Evolutionary conservation across 2,329 filamentous ascomycete species (phyloP).

Genomic region (Teratosphaeria gauchensis): DNA sequence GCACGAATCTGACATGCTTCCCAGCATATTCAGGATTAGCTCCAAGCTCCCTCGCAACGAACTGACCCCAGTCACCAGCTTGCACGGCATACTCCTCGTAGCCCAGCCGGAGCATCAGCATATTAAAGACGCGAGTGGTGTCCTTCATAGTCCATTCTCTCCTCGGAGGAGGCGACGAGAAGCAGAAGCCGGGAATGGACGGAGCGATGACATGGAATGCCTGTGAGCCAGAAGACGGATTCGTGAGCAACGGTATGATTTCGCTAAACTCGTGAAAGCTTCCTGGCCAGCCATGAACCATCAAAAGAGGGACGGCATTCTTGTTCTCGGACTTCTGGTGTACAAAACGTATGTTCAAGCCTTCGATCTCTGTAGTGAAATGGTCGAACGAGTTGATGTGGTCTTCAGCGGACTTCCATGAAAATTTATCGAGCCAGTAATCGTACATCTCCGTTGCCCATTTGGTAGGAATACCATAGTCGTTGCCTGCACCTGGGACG

Average conservation of each 20-base stretch:
- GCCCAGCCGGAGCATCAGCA: slow-evolving; percentile 31
- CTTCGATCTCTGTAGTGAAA: slow-evolving; percentile 28
- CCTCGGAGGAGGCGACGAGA: slow-evolving; percentile 29
- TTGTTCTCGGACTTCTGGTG: slow-evolving; percentile 26
- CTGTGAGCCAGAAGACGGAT: not conserved
- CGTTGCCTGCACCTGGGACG: slow-evolving; percentile 26
- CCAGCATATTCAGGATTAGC: slow-evolving; percentile 17
- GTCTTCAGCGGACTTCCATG: slow-evolving; percentile 25
- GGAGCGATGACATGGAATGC: slow-evolving; percentile 51
- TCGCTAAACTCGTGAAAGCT: slow-evolving; percentile 37
- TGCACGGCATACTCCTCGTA: slow-evolving; percentile 32
- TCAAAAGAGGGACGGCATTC: slow-evolving; percentile 32
- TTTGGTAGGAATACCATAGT: slow-evolving; percentile 26
- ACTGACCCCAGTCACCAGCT: slow-evolving; percentile 34
- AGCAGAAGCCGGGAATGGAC: slow-evolving; percentile 47
- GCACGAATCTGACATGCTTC: slow-evolving; percentile 28
- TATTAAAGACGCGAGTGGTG: slow-evolving; percentile 29
- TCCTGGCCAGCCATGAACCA: slow-evolving; percentile 39
- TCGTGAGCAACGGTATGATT: slow-evolving; percentile 27
- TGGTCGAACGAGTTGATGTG: slow-evolving; percentile 26
- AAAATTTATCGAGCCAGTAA: slow-evolving; percentile 26
- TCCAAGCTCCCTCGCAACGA: slow-evolving; percentile 31
- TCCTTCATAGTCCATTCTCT: slow-evolving; percentile 29
- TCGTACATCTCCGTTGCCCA: slow-evolving; percentile 28
- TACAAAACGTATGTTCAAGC: slow-evolving; percentile 31